phyloP scores from a whole-genome alignment of 306 rosid species.

The Alnus rubra region DNA sequence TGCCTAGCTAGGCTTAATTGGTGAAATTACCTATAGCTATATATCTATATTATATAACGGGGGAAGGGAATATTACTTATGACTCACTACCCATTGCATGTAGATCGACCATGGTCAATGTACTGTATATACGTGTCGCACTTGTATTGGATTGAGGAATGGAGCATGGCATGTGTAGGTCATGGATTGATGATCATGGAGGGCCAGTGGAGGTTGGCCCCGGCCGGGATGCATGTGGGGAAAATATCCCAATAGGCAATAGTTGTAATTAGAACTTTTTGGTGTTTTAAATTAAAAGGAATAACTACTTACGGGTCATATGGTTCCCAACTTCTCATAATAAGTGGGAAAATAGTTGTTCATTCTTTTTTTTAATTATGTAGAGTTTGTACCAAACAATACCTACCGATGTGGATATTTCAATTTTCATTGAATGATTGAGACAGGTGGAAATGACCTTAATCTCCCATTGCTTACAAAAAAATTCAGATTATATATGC shows the following conservation, averaged over 20 bases:
- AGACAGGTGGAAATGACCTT: not conserved
- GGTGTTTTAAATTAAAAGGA: not conserved
- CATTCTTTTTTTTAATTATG: not conserved
- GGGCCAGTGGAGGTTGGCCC: not conserved
- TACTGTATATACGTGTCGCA: not conserved
- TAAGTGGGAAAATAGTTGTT: too few relatives aligned
- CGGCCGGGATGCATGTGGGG: not conserved
- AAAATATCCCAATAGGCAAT: not conserved
- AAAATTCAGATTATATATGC: too few relatives aligned
- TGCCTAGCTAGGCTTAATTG: too few relatives aligned
- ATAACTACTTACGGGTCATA: not conserved
- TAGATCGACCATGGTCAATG: too few relatives aligned
- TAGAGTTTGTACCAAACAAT: constrained; percentile 1
- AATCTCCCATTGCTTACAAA: not conserved
- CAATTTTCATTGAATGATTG: not conserved
- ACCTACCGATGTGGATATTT: constrained; percentile 13
- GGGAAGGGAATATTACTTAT: too few relatives aligned
- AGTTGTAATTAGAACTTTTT: not conserved
- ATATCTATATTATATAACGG: too few relatives aligned
- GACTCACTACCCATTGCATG: too few relatives aligned
- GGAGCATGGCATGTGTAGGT: not conserved
- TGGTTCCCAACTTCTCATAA: not conserved
- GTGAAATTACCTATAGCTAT: too few relatives aligned
- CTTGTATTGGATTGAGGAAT: constrained; percentile 8
- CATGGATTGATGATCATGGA: not conserved